These are phyloP conservation scores for Xylaria acuta DNA, from an alignment of 495 filamentous ascomycete genomes.

Conservation along the genomic window DNA sequence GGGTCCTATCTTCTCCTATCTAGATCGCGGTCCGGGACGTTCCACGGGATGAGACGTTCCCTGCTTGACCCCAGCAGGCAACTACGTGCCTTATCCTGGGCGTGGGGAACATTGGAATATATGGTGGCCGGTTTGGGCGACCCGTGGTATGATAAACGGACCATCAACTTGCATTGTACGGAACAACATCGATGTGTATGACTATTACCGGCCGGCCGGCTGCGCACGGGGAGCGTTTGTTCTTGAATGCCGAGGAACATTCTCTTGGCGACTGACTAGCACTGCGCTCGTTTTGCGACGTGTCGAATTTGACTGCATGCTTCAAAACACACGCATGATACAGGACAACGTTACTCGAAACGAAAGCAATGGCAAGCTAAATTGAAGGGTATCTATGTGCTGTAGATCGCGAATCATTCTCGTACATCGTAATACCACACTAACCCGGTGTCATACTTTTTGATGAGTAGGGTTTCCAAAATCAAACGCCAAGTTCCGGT, in stretches of 20 bases:
- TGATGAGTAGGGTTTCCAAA: conserved; percentile 5
- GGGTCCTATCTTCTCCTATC: not conserved
- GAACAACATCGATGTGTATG: not conserved
- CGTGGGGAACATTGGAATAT: not conserved
- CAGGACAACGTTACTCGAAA: not conserved
- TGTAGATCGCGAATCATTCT: conserved; percentile 14
- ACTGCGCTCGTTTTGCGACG: not conserved
- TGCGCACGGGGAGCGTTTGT: not conserved
- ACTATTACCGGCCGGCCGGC: not conserved
- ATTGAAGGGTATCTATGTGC: conserved; percentile 26
- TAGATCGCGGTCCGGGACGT: not conserved
- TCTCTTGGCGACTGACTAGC: conserved; percentile 5
- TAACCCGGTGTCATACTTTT: not conserved
- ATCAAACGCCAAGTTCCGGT: conserved; percentile 1
- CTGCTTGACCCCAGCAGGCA: not conserved
- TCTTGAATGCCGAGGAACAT: conserved; percentile 4
- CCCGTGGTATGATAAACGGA: conserved; percentile 4
- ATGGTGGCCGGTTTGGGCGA: not conserved
- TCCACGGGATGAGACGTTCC: not conserved
- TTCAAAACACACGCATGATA: not conserved
- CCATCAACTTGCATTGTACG: conserved; percentile 5
- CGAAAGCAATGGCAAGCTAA: conserved; percentile 9
- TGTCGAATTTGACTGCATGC: not conserved
- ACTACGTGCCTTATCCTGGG: not conserved
- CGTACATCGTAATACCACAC: conserved; percentile 3